These are phyloP conservation scores for Orbilia quercus DNA, from an alignment of 2,329 filamentous ascomycete genomes.

Conservation along the genomic window DNA sequence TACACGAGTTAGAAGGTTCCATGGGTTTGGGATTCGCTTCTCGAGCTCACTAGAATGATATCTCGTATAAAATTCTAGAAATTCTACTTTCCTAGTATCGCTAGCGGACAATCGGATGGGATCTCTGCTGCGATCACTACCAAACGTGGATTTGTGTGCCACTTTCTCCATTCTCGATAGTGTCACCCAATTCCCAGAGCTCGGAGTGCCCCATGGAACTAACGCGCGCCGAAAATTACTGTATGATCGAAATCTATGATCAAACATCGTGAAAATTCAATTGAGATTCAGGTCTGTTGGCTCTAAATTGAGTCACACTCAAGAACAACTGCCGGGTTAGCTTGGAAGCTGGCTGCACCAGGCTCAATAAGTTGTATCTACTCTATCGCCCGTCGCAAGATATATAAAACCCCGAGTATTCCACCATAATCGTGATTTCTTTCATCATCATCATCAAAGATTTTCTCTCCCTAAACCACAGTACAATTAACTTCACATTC, in stretches of 20 bases:
- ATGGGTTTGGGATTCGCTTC: slow-evolving; percentile 1
- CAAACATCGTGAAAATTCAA: not conserved
- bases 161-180: slow-evolving; percentile 17
- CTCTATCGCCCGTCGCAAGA: not conserved
- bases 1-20: not conserved
- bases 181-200: not conserved
- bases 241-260: not conserved
- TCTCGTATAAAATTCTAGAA: not conserved
- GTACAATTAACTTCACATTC: not conserved
- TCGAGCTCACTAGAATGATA: not conserved
- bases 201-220: not conserved
- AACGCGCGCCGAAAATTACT: no score
- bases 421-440: not conserved
- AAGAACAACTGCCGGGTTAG: no score
- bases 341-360: no score
- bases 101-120: no score
- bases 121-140: not conserved
- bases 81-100: not conserved
- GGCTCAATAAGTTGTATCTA: no score
- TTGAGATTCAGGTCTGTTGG: not conserved
- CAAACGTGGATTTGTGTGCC: not conserved
- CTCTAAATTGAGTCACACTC: not conserved
- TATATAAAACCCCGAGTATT: slow-evolving; percentile 18
- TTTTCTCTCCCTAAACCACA: no score
- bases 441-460: not conserved